Percentiles rank a stretch among this genome's conserved stretches.
Conservation (phyloP, 208 protist species). For the Balamuthia mandrillaris region DNA sequence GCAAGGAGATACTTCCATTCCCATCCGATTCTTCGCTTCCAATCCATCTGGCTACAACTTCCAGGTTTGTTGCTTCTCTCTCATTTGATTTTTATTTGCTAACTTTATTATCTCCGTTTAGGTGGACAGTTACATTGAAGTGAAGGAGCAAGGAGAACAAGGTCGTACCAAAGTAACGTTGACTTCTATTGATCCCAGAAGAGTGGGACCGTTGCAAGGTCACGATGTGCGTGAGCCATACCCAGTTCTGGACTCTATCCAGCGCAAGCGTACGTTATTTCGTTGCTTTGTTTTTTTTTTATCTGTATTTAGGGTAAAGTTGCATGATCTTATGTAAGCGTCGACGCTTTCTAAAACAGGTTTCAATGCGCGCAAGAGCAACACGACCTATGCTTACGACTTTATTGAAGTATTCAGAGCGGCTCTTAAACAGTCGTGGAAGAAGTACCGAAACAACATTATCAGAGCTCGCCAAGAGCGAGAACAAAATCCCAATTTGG, state of each 20-base stretch:
- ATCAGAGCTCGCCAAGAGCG: too few species aligned
- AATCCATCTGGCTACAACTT: slow-evolving; percentile 78
- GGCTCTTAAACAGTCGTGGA: slow-evolving; percentile 80
- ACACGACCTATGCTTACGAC: slow-evolving; percentile 92
- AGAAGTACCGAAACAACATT: too few species aligned
- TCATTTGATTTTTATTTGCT: too few species aligned
- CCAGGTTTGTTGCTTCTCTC: too few species aligned
- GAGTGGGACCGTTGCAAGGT: background rate
- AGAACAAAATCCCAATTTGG: too few species aligned
- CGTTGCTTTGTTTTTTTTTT: too few species aligned
- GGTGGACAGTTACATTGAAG: slow-evolving; percentile 82
- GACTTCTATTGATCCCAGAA: background rate
- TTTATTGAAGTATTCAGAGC: slow-evolving; percentile 85
- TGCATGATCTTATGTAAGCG: background rate
- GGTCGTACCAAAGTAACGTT: background rate
- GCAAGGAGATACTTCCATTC: slow-evolving; percentile 67
- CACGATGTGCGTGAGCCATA: slow-evolving; percentile 19
- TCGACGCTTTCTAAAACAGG: slow-evolving; percentile 38
- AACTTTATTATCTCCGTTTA: slow-evolving; percentile 26
- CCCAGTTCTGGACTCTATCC: background rate
- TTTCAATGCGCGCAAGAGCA: slow-evolving; percentile 40
- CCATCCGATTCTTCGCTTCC: slow-evolving; percentile 79
- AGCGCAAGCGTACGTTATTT: slow-evolving; percentile 30
- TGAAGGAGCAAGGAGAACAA: slow-evolving; percentile 9
- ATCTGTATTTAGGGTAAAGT: too few species aligned